phyloP scores from a whole-genome alignment of 768 basidiomycete species.

The Lyophyllum atratum region DNA sequence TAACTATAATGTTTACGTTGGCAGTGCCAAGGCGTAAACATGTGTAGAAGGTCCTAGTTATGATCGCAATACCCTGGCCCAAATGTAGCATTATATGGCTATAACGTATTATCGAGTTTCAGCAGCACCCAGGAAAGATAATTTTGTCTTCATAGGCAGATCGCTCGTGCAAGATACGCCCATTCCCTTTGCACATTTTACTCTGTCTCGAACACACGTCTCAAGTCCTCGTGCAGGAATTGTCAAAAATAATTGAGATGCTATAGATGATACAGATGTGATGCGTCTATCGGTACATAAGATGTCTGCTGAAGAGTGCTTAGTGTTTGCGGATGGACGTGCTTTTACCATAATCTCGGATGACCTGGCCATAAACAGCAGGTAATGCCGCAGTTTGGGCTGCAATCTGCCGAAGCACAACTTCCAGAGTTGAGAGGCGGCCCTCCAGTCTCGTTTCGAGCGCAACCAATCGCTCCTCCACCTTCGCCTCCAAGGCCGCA shows the following conservation, averaged over 20 bases:
- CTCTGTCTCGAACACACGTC: background rate
- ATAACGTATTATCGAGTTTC: no score
- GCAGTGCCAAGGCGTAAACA: slow-evolving; percentile 40
- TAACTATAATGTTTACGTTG: slow-evolving; percentile 67
- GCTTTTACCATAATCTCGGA: slow-evolving; percentile 16
- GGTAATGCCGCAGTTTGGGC: slow-evolving; percentile 28
- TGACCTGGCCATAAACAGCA: slow-evolving; percentile 29
- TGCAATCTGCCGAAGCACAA: slow-evolving; percentile 23
- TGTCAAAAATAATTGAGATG: background rate
- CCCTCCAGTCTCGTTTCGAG: slow-evolving; percentile 18
- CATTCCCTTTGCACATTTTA: no score
- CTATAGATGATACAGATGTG: background rate
- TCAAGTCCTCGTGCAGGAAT: background rate
- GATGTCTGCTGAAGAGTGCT: background rate
- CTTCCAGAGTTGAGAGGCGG: slow-evolving; percentile 23
- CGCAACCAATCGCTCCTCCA: slow-evolving; percentile 15
- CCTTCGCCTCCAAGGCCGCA: slow-evolving; percentile 24
- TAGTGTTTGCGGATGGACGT: slow-evolving; percentile 2
- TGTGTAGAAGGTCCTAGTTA: no score
- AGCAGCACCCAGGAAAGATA: no score
- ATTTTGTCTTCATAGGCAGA: no score
- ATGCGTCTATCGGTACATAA: background rate
- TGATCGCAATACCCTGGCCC: no score
- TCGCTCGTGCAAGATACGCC: no score
- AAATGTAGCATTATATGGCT: no score